phyloP scores from a whole-genome alignment of 306 rosid species.

The Castanospermum australe region DNA sequence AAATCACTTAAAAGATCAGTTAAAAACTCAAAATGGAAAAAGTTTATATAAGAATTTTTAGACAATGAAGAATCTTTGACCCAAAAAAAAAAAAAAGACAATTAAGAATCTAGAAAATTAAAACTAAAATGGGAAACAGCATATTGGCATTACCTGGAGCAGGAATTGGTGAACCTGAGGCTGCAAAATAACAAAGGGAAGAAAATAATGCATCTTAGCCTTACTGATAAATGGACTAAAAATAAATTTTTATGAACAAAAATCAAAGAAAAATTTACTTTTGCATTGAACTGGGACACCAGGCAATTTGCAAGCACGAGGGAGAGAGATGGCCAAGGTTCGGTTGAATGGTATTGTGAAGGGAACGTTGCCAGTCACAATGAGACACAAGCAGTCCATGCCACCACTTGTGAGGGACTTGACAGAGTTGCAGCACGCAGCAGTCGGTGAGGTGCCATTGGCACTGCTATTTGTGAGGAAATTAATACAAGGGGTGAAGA shows the following conservation, averaged over 20 bases:
- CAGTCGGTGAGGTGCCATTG: conserved; percentile 64
- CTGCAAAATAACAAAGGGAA: conserved; percentile 33
- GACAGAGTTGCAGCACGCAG: conserved; percentile 67
- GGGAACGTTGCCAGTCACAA: conserved; percentile 61
- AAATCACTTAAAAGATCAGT: not conserved
- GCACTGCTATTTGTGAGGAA: conserved; percentile 67
- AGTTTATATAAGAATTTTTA: not conserved
- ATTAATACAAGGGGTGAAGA: conserved; percentile 59
- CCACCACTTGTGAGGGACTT: conserved; percentile 56
- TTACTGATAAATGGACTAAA: not conserved
- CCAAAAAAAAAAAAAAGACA: too few relatives aligned
- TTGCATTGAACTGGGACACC: conserved; percentile 83
- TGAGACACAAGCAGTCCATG: conserved; percentile 73
- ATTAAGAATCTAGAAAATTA: not conserved
- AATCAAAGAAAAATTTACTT: conserved; percentile 29
- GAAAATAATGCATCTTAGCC: conserved; percentile 9
- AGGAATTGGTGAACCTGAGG: conserved; percentile 63
- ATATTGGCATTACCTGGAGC: conserved; percentile 69
- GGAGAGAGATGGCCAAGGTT: conserved; percentile 80
- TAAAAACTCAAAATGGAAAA: not conserved
- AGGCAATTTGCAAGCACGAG: conserved; percentile 84
- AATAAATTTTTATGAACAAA: not conserved
- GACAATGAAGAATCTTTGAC: not conserved
- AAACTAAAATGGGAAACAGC: not conserved
- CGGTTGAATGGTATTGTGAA: conserved; percentile 74